Conservation (phyloP, 2,329 filamentous ascomycete species). For the Dothistroma pini region DNA sequence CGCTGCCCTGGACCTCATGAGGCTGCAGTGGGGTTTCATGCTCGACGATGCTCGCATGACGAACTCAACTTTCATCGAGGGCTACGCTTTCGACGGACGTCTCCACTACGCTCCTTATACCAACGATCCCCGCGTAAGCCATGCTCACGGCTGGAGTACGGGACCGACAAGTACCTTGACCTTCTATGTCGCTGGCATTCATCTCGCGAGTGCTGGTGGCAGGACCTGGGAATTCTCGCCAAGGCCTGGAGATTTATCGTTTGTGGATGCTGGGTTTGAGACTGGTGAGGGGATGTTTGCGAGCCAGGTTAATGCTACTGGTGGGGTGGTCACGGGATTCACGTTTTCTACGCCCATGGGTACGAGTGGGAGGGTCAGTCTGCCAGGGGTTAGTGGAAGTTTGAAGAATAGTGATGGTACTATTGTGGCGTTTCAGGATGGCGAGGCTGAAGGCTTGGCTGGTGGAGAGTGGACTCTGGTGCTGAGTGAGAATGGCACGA, state of each 20-base stretch:
- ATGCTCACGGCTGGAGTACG: conserved; percentile 52
- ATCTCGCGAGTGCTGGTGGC: conserved; percentile 40
- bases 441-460: conserved; percentile 22
- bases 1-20: conserved; percentile 43
- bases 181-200: conserved; percentile 45
- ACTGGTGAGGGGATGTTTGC: conserved; percentile 45
- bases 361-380: conserved; percentile 31
- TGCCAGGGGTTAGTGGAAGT: conserved; percentile 39
- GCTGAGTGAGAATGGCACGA: conserved; percentile 3
- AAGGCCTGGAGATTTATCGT: conserved; percentile 42
- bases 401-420: conserved; percentile 38
- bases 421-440: conserved; percentile 23
- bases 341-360: conserved; percentile 31
- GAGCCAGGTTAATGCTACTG: conserved; percentile 32
- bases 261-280: conserved; percentile 45
- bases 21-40: conserved; percentile 53
- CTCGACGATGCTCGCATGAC: conserved; percentile 53
- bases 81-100: conserved; percentile 45
- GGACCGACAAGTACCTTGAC: conserved; percentile 47
- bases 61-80: conserved; percentile 52
- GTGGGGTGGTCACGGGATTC: conserved; percentile 17
- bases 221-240: conserved; percentile 45
- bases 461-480: conserved; percentile 30
- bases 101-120: conserved; percentile 50
- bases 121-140: conserved; percentile 47